phyloP scores from a whole-genome alignment of 306 rosid genomes.

The Argentina anserina region DNA sequence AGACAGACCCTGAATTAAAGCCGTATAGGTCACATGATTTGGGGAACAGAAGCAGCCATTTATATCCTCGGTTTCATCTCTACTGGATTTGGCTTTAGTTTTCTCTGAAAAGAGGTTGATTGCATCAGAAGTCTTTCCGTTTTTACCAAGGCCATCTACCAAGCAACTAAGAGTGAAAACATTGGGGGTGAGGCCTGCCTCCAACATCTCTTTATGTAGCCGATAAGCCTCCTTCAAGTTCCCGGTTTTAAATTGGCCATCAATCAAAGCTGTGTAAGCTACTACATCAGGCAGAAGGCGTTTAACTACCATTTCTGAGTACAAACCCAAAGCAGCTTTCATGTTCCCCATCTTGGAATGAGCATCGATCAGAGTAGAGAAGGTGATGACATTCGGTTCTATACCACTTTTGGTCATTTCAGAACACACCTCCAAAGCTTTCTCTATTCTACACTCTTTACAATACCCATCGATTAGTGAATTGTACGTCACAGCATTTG shows the following conservation, averaged over 20 bases:
- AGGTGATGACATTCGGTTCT: constrained; percentile 55
- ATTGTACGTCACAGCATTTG: constrained; percentile 56
- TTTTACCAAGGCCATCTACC: constrained; percentile 62
- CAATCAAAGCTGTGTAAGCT: constrained; percentile 63
- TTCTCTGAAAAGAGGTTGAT: constrained; percentile 48
- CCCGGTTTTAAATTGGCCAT: constrained; percentile 59
- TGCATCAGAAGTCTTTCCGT: constrained; percentile 53
- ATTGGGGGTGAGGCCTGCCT: constrained; percentile 50
- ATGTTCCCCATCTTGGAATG: constrained; percentile 56
- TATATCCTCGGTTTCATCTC: constrained; percentile 7
- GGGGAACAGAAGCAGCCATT: constrained; percentile 31
- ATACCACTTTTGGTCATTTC: constrained; percentile 53
- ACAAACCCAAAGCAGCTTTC: constrained; percentile 57
- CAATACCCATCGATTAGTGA: constrained; percentile 55
- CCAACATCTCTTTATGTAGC: constrained; percentile 52
- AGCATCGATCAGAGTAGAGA: constrained; percentile 59
- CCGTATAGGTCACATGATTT: constrained; percentile 46
- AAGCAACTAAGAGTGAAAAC: constrained; percentile 50
- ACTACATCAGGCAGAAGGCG: constrained; percentile 57
- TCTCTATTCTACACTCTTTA: constrained; percentile 50
- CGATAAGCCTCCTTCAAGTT: constrained; percentile 48
- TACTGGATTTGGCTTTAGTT: constrained; percentile 23
- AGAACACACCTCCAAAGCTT: constrained; percentile 62
- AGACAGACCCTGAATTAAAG: constrained; percentile 63
- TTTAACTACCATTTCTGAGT: constrained; percentile 58